Conservation (phyloP, 2,329 filamentous ascomycete species). For the Periglandula ipomoeae region DNA sequence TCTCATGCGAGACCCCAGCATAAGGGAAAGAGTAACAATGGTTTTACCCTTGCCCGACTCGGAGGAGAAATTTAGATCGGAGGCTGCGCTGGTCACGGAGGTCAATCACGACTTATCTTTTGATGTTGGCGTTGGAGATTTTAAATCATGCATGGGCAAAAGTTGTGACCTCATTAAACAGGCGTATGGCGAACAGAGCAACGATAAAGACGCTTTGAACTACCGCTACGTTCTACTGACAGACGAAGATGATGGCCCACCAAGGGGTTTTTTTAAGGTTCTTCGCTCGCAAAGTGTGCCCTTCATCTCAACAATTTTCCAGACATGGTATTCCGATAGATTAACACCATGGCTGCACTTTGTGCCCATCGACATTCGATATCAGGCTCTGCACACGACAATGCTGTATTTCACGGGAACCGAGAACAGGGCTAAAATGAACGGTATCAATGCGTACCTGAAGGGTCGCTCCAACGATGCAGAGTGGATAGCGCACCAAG, state of each 20-base stretch:
- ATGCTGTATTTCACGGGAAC: constrained; percentile 65
- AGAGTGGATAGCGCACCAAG: constrained; percentile 56
- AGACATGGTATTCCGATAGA: constrained; percentile 70
- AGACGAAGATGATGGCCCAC: constrained; percentile 61
- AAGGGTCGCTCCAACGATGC: constrained; percentile 41
- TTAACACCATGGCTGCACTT: constrained; percentile 72
- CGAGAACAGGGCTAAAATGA: constrained; percentile 29
- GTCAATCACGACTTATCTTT: constrained; percentile 45
- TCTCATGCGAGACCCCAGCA: constrained; percentile 50
- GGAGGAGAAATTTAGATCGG: constrained; percentile 41
- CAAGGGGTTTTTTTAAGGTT: constrained; percentile 49
- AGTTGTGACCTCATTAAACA: constrained; percentile 21
- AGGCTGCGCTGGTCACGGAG: constrained; percentile 40
- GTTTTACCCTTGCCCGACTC: constrained; percentile 38
- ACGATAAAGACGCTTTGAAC: constrained; percentile 41
- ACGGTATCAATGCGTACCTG: constrained; percentile 38
- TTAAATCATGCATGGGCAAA: constrained; percentile 45
- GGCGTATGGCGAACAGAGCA: constrained; percentile 29
- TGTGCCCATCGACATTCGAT: constrained; percentile 64
- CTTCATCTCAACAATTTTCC: constrained; percentile 63
- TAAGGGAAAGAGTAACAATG: constrained; percentile 39
- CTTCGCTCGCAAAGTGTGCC: constrained; percentile 59
- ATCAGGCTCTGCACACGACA: constrained; percentile 65
- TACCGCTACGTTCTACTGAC: constrained; percentile 64
- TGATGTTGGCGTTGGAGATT: constrained; percentile 50